These are phyloP conservation scores for Candida hispaniensis DNA, from an alignment of 805 yeast species.

Conservation along the genomic window DNA sequence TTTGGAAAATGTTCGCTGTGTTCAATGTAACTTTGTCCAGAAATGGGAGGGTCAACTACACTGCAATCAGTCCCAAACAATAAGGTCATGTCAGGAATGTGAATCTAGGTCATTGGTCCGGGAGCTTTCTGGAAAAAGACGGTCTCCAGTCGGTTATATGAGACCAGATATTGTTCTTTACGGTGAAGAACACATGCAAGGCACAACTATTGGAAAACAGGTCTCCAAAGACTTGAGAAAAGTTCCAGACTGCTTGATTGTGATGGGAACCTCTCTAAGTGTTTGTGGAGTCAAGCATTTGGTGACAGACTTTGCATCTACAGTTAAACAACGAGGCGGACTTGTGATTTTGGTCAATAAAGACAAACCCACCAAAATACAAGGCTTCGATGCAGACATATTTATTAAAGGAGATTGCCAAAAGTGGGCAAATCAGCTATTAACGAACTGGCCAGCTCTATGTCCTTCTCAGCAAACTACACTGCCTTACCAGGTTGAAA, in stretches of 20 bases:
- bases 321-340: slow-evolving; percentile 72
- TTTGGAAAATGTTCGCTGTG: slow-evolving; percentile 64
- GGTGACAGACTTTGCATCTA: slow-evolving; percentile 56
- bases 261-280: slow-evolving; percentile 85
- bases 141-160: slow-evolving; percentile 62
- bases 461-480: slow-evolving; percentile 9
- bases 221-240: slow-evolving; percentile 47
- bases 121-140: slow-evolving; percentile 57
- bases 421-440: slow-evolving; percentile 43
- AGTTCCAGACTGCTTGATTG: slow-evolving; percentile 68
- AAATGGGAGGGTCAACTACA: slow-evolving; percentile 36
- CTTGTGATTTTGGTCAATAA: slow-evolving; percentile 66
- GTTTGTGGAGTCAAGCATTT: slow-evolving; percentile 81
- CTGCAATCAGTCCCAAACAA: too few relatives aligned
- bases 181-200: slow-evolving; percentile 87
- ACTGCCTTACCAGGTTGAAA: slow-evolving; percentile 9
- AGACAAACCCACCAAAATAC: slow-evolving; percentile 43
- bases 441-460: slow-evolving; percentile 3
- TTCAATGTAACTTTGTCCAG: slow-evolving; percentile 43
- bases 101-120: slow-evolving; percentile 45
- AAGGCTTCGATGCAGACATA: slow-evolving; percentile 68
- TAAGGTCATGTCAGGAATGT: slow-evolving; percentile 72
- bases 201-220: slow-evolving; percentile 67
- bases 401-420: slow-evolving; percentile 78
- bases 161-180: slow-evolving; percentile 87